These are phyloP conservation scores for Volvox reticuliferus DNA, from an alignment of 139 green algal genomes.

Conservation along the genomic window DNA sequence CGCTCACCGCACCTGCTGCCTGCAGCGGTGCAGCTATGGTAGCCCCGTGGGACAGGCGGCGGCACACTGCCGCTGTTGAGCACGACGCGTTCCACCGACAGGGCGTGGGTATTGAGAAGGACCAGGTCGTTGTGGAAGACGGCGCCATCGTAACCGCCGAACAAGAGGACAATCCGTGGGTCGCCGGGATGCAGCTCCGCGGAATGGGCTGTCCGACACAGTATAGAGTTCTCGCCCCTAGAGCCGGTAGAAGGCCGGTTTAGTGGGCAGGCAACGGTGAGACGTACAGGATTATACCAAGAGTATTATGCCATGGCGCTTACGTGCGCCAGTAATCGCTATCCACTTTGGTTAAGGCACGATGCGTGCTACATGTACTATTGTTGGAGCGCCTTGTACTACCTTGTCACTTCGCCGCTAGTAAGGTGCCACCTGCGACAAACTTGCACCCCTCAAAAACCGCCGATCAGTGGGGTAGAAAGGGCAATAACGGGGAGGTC, in stretches of 20 bases:
- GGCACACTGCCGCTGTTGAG: not conserved
- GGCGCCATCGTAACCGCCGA: conserved; percentile 23
- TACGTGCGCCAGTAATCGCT: too few species aligned
- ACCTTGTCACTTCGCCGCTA: too few species aligned
- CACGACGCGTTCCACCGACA: conserved; percentile 1
- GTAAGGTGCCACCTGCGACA: too few species aligned
- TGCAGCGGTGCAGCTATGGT: conserved; percentile 33
- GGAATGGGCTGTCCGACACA: conserved; percentile 12
- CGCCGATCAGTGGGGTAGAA: too few species aligned
- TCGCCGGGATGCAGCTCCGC: conserved; percentile 37
- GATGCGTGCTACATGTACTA: too few species aligned
- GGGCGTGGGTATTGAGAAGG: not conserved
- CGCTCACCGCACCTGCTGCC: conserved; percentile 3
- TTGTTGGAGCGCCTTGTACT: too few species aligned
- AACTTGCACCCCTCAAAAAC: too few species aligned
- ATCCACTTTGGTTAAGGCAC: too few species aligned
- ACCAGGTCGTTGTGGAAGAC: conserved; percentile 34
- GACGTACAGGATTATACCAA: too few species aligned
- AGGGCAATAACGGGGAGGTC: too few species aligned
- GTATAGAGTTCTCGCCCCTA: conserved; percentile 8
- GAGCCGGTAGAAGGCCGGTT: not conserved
- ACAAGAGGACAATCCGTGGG: conserved; percentile 18
- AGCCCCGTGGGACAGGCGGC: not conserved
- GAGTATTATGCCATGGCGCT: too few species aligned
- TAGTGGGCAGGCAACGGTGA: too few species aligned